Percentiles rank a stretch among this genome's conserved stretches.
Conservation (phyloP, 2,329 filamentous ascomycete species). For the Aureobasidium subglaciale region DNA sequence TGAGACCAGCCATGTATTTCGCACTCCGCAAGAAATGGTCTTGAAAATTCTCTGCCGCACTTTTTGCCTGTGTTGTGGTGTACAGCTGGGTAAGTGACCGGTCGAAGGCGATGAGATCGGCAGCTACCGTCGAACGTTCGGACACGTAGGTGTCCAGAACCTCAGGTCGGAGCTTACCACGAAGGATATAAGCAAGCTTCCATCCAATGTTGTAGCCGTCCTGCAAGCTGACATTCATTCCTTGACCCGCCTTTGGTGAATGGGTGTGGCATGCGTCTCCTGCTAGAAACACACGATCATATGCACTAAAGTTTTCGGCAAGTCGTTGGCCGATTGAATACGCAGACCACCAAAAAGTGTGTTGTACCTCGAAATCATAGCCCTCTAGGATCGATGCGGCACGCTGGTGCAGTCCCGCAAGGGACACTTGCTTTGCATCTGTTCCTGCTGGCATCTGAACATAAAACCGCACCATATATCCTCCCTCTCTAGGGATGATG, state of each 20-base stretch:
- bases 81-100: slow-evolving; percentile 27
- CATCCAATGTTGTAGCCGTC: slow-evolving; percentile 39
- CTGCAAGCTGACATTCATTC: slow-evolving; percentile 41
- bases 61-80: slow-evolving; percentile 9
- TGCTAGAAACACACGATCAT: slow-evolving; percentile 41
- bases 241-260: slow-evolving; percentile 40
- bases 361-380: slow-evolving; percentile 39
- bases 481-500: slow-evolving; percentile 56
- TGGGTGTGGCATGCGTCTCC: slow-evolving; percentile 34
- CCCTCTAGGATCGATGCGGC: slow-evolving; percentile 47
- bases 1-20: slow-evolving; percentile 45
- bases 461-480: slow-evolving; percentile 28
- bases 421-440: neutral
- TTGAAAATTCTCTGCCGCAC: slow-evolving; percentile 22
- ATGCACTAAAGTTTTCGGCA: slow-evolving; percentile 38
- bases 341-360: slow-evolving; percentile 45
- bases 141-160: slow-evolving; percentile 35
- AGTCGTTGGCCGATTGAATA: slow-evolving; percentile 46
- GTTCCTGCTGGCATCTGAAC: slow-evolving; percentile 28
- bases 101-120: slow-evolving; percentile 40
- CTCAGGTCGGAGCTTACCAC: slow-evolving; percentile 31
- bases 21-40: slow-evolving; percentile 11
- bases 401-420: slow-evolving; percentile 37
- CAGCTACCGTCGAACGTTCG: slow-evolving; percentile 37
- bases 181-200: slow-evolving; percentile 37